These are phyloP conservation scores for Aureobasidium subglaciale DNA, from an alignment of 2,329 filamentous ascomycete genomes.

Conservation along the genomic window DNA sequence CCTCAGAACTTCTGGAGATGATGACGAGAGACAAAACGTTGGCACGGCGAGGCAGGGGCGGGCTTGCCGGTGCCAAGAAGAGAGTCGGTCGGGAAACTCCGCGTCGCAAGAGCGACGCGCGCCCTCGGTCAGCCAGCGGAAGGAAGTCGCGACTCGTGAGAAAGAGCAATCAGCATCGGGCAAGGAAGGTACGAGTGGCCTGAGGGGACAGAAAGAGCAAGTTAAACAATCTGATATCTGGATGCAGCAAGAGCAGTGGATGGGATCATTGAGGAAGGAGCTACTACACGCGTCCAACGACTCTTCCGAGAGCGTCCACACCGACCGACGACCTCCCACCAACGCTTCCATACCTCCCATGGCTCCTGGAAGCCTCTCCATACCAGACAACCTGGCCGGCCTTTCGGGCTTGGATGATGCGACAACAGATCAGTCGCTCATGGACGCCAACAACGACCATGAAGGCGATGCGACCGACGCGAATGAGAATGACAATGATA, in stretches of 20 bases:
- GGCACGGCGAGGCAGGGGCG: not conserved
- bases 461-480: not conserved
- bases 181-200: not conserved
- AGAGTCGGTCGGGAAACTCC: not conserved
- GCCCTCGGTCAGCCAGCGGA: not conserved
- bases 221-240: not conserved
- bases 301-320: not conserved
- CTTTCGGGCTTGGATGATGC: not conserved
- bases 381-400: slow-evolving; percentile 7
- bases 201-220: not conserved
- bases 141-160: not conserved
- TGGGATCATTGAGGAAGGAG: not conserved
- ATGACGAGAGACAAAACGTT: too few species aligned
- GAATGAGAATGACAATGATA: not conserved
- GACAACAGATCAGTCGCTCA: not conserved
- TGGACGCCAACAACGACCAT: not conserved
- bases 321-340: not conserved
- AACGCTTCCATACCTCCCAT: not conserved
- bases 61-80: not conserved
- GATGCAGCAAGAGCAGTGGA: not conserved
- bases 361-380: not conserved
- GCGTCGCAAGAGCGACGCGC: not conserved
- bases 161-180: not conserved
- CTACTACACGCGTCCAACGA: not conserved
- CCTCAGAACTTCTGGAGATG: too few species aligned